Evolutionary conservation across 371 early-diverging fungal species (phyloP).

Genomic region (Lichtheimia corymbifera): DNA sequence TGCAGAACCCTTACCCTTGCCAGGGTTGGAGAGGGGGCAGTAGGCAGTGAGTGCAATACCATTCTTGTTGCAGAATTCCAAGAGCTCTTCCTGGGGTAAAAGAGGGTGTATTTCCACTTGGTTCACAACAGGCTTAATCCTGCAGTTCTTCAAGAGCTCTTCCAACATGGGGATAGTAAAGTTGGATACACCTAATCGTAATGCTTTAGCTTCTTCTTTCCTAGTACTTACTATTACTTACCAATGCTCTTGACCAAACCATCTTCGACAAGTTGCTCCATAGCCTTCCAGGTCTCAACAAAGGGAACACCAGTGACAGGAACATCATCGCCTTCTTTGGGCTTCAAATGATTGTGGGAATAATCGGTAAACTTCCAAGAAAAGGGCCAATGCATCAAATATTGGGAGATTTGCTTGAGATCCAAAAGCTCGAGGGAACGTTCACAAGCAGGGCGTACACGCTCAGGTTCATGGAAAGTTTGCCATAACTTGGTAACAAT

Average conservation of each 20-base stretch:
- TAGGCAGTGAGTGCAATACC: slow-evolving; percentile 48
- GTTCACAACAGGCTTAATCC: slow-evolving; percentile 80
- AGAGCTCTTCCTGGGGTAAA: slow-evolving; percentile 44
- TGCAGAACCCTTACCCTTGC: slow-evolving; percentile 9
- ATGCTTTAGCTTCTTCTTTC: background rate
- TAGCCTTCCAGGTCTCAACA: slow-evolving; percentile 73
- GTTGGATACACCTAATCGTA: slow-evolving; percentile 52
- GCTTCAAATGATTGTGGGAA: slow-evolving; percentile 22
- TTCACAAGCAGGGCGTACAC: slow-evolving; percentile 51
- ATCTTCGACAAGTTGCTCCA: slow-evolving; percentile 68
- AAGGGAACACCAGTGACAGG: slow-evolving; percentile 46
- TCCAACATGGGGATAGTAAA: slow-evolving; percentile 68
- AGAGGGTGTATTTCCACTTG: slow-evolving; percentile 74
- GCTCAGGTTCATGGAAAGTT: slow-evolving; percentile 57
- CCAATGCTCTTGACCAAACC: slow-evolving; percentile 66
- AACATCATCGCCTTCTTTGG: slow-evolving; percentile 25
- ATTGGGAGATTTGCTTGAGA: slow-evolving; percentile 87
- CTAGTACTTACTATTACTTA: background rate
- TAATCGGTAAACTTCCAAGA: slow-evolving; percentile 39
- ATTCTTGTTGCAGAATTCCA: slow-evolving; percentile 38
- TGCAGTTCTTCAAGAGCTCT: slow-evolving; percentile 64
- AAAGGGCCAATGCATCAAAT: slow-evolving; percentile 69
- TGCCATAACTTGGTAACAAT: slow-evolving; percentile 84
- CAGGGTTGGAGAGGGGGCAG: slow-evolving; percentile 46
- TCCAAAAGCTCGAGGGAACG: slow-evolving; percentile 71